These are phyloP conservation scores for Colletotrichum brevisporum DNA, from an alignment of 2,329 filamentous ascomycete species.

Conservation along the genomic window DNA sequence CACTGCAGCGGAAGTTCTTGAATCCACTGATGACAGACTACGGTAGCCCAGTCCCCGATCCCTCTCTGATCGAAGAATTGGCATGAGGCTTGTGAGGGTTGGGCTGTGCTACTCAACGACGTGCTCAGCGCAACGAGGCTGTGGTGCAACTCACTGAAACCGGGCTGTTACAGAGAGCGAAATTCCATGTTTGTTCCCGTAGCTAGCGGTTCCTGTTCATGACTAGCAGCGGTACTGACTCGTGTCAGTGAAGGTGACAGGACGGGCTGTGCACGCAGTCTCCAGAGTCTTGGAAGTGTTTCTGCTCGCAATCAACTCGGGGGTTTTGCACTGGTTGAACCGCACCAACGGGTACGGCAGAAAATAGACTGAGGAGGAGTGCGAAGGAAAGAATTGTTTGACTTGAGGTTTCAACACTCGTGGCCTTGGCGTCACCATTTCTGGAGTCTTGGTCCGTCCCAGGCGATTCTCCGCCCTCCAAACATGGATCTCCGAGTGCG, in stretches of 20 bases:
- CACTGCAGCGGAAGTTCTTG: constrained; percentile 11
- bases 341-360: constrained; percentile 11
- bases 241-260: constrained; percentile 3
- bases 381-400: constrained; percentile 12
- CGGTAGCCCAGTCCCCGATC: background rate
- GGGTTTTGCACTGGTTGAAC: constrained; percentile 15
- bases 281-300: constrained; percentile 8
- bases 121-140: constrained; percentile 4
- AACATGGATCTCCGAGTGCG: constrained; percentile 5
- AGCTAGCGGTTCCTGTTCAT: constrained; percentile 5
- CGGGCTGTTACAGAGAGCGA: constrained; percentile 18
- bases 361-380: background rate
- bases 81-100: background rate
- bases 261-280: constrained; percentile 19
- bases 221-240: constrained; percentile 17
- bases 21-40: constrained; percentile 13
- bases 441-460: constrained; percentile 28
- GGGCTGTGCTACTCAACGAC: background rate
- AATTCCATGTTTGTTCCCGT: background rate
- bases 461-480: constrained; percentile 11
- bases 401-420: constrained; percentile 28
- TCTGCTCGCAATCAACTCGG: constrained; percentile 18
- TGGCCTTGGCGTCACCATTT: constrained; percentile 28
- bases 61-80: background rate
- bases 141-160: constrained; percentile 33